phyloP scores from a whole-genome alignment of 306 rosid species.

The Trifolium repens region DNA sequence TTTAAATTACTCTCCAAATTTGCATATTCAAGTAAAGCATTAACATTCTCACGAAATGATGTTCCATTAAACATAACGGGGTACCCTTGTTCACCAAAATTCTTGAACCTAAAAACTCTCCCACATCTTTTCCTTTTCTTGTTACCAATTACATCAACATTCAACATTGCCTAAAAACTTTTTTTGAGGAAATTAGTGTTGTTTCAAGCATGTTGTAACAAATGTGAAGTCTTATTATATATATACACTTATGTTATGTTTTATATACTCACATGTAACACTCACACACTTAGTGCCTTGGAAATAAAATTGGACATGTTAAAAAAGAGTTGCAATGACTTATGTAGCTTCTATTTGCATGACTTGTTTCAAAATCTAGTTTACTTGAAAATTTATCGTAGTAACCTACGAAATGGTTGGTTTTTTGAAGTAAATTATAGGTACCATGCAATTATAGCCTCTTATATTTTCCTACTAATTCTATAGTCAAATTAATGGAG shows the following conservation, averaged over 20 bases:
- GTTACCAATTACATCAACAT: constrained; percentile 58
- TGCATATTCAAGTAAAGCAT: constrained; percentile 68
- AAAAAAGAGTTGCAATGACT: constrained; percentile 46
- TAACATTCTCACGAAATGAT: constrained; percentile 78
- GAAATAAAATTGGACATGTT: constrained; percentile 62
- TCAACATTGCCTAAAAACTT: constrained; percentile 49
- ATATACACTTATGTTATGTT: background rate
- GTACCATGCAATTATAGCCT: constrained; percentile 59
- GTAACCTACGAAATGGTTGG: constrained; percentile 49
- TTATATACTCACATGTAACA: constrained; percentile 39
- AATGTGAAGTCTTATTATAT: constrained; percentile 27
- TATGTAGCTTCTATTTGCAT: constrained; percentile 58
- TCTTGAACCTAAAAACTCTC: constrained; percentile 77
- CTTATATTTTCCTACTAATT: constrained; percentile 56
- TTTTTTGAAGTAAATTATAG: constrained; percentile 58
- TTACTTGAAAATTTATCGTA: constrained; percentile 54
- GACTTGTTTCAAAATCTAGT: constrained; percentile 58
- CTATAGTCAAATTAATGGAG: constrained; percentile 49
- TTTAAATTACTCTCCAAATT: constrained; percentile 59
- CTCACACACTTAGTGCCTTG: constrained; percentile 60
- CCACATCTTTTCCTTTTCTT: constrained; percentile 84
- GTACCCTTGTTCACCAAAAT: constrained; percentile 73
- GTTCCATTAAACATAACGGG: constrained; percentile 63
- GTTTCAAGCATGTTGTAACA: constrained; percentile 46
- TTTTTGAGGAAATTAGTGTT: background rate